Evolutionary conservation across 2,329 filamentous ascomycete species (phyloP).

Genomic region (Penicillium capsulatum): DNA sequence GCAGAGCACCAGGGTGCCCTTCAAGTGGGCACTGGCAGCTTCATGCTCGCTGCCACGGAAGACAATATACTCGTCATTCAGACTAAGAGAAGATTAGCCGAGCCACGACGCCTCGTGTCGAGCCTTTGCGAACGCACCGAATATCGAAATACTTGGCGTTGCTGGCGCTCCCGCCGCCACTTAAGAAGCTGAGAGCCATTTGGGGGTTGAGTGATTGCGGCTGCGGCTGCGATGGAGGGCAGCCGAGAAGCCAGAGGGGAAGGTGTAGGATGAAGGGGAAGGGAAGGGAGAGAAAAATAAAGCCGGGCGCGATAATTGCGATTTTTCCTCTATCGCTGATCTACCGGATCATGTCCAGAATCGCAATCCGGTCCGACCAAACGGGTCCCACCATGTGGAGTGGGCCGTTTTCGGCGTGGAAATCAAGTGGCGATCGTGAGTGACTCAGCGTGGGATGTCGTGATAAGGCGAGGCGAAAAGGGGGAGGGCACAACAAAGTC

Average conservation of each 20-base stretch:
- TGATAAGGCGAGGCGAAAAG: slow-evolving; percentile 5
- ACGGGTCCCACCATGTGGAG: slow-evolving; percentile 31
- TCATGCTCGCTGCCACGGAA: slow-evolving; percentile 72
- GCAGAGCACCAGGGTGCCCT: slow-evolving; percentile 70
- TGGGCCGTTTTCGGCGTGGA: slow-evolving; percentile 34
- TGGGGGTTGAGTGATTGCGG: too few species aligned
- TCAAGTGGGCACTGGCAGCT: slow-evolving; percentile 69
- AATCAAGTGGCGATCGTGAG: slow-evolving; percentile 17
- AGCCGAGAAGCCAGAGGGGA: slow-evolving; percentile 10
- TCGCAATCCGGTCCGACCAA: slow-evolving; percentile 44
- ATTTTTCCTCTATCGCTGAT: slow-evolving; percentile 28
- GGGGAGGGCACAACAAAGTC: slow-evolving; percentile 1
- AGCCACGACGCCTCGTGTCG: slow-evolving; percentile 3
- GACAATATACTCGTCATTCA: slow-evolving; percentile 74
- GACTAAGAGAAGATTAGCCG: slow-evolving; percentile 45
- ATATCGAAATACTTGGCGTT: slow-evolving; percentile 50
- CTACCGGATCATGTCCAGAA: slow-evolving; percentile 39
- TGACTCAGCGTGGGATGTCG: slow-evolving; percentile 20
- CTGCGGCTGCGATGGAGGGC: slow-evolving; percentile 20
- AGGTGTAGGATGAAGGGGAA: slow-evolving; percentile 2
- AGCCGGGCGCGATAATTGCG: too few species aligned
- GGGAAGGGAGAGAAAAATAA: slow-evolving; percentile 11
- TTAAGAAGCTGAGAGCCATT: slow-evolving; percentile 48
- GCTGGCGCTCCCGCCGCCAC: slow-evolving; percentile 40
- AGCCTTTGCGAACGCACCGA: slow-evolving; percentile 32